Percentiles rank a stretch among this genome's conserved stretches.
Evolutionary conservation across 2,329 filamentous ascomycete species (phyloP).

Genomic region (Pseudocercospora fijiensis): DNA sequence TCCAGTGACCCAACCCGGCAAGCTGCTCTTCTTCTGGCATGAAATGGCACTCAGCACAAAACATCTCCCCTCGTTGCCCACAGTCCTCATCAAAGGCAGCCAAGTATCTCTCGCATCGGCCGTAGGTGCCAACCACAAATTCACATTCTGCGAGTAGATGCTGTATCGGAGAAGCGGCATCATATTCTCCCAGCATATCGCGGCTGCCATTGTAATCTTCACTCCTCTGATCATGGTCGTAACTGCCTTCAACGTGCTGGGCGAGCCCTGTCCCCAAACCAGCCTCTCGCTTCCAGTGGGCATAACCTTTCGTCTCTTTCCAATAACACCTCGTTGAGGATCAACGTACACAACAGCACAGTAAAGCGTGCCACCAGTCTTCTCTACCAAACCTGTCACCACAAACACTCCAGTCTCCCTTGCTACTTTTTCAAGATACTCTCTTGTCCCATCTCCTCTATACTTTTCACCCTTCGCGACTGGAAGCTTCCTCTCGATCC

Average conservation of each 20-base stretch:
- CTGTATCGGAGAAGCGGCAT: conserved; percentile 85
- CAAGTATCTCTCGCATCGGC: conserved; percentile 82
- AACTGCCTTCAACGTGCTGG: conserved; percentile 75
- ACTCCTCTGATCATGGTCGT: conserved; percentile 76
- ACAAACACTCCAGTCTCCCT: conserved; percentile 77
- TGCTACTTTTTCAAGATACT: conserved; percentile 74
- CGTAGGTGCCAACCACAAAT: conserved; percentile 86
- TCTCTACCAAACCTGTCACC: conserved; percentile 77
- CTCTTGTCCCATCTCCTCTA: conserved; percentile 73
- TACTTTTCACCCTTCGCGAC: conserved; percentile 48
- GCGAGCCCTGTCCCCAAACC: conserved; percentile 83
- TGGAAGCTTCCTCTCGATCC: conserved; percentile 64
- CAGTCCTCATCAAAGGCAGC: conserved; percentile 76
- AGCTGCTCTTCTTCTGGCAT: conserved; percentile 62
- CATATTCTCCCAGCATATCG: conserved; percentile 94
- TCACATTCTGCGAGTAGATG: conserved; percentile 86
- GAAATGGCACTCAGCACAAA: conserved; percentile 87
- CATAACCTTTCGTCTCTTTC: conserved; percentile 90
- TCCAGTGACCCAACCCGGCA: conserved; percentile 58
- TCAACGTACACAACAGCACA: conserved; percentile 81
- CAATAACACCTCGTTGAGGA: conserved; percentile 68
- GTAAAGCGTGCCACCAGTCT: conserved; percentile 77
- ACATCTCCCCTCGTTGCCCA: conserved; percentile 77
- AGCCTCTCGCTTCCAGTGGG: conserved; percentile 82
- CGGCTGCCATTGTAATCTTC: conserved; percentile 75